phyloP scores from a whole-genome alignment of 495 filamentous ascomycete species.

The Aspergillus sclerotioniger region DNA sequence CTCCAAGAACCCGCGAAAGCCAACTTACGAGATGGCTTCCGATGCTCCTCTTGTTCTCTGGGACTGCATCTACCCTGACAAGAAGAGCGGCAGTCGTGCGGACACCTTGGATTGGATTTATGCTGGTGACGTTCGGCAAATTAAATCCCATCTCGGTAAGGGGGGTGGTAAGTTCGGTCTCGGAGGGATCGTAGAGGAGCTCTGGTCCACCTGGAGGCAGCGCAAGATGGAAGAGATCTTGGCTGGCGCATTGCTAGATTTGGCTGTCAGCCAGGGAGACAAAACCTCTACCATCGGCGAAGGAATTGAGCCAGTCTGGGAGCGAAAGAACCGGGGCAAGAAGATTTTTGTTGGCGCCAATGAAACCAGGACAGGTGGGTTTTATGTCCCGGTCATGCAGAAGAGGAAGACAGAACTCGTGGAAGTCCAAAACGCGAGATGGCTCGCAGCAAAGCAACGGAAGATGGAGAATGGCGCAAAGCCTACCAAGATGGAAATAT shows the following conservation, averaged over 20 bases:
- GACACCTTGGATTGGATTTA: constrained; percentile 82
- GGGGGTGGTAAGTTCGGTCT: constrained; percentile 58
- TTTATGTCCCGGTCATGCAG: constrained; percentile 69
- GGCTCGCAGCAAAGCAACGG: constrained; percentile 67
- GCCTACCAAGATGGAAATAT: constrained; percentile 15
- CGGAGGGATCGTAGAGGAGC: constrained; percentile 64
- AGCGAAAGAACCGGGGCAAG: constrained; percentile 41
- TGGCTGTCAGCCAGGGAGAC: constrained; percentile 54
- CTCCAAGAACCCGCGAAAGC: constrained; percentile 63
- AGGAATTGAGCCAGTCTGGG: constrained; percentile 24
- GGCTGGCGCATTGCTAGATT: constrained; percentile 62
- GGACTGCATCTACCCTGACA: constrained; percentile 87
- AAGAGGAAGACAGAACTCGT: constrained; percentile 60
- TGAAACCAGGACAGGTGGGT: constrained; percentile 54
- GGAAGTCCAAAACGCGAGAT: constrained; percentile 74
- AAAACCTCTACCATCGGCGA: constrained; percentile 24
- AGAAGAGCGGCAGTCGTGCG: constrained; percentile 41
- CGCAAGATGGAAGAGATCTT: constrained; percentile 88
- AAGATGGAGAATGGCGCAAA: constrained; percentile 23
- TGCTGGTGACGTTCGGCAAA: constrained; percentile 53
- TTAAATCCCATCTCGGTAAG: constrained; percentile 29
- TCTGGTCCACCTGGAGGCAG: constrained; percentile 81
- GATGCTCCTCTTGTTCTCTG: constrained; percentile 89
- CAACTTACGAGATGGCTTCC: constrained; percentile 84
- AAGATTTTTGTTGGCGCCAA: constrained; percentile 74